Evolutionary conservation across 2,329 filamentous ascomycete species (phyloP).

Genomic region (Pseudogymnoascus sp.): DNA sequence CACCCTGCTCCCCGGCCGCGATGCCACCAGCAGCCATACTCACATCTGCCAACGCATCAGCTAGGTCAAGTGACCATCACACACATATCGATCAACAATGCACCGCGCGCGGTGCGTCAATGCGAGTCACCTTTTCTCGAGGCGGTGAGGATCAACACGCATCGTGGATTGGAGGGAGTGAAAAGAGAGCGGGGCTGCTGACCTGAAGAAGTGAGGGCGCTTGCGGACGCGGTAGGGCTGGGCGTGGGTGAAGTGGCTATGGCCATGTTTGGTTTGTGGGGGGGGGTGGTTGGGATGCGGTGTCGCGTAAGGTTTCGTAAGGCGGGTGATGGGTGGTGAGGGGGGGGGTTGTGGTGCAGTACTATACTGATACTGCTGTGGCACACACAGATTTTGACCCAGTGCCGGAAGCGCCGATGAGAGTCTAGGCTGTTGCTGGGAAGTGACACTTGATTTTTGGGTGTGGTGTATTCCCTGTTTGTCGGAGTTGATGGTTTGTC

Average conservation of each 20-base stretch:
- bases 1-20: neutral
- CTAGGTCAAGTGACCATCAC: neutral
- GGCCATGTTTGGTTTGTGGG: neutral
- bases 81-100: neutral
- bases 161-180: neutral
- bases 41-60: slow-evolving; percentile 2
- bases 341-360: neutral
- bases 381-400: neutral
- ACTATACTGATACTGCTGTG: neutral
- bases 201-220: slow-evolving; percentile 8
- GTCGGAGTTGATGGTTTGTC: neutral
- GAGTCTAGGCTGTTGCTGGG: neutral
- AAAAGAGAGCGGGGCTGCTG: neutral
- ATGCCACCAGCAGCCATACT: neutral
- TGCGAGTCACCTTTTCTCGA: neutral
- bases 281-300: neutral
- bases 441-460: slow-evolving; percentile 1
- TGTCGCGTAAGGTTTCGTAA: neutral
- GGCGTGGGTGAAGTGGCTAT: slow-evolving; percentile 1
- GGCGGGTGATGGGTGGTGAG: neutral
- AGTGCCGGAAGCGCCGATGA: slow-evolving; percentile 2
- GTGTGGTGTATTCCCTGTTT: neutral
- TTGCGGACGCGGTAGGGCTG: slow-evolving; percentile 5
- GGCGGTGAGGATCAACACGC: neutral
- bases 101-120: neutral